Evolutionary conservation across 2,329 filamentous ascomycete species (phyloP), one percentile per base, ranked within the genome.

Genomic region (Xylariales sp.): DNA sequence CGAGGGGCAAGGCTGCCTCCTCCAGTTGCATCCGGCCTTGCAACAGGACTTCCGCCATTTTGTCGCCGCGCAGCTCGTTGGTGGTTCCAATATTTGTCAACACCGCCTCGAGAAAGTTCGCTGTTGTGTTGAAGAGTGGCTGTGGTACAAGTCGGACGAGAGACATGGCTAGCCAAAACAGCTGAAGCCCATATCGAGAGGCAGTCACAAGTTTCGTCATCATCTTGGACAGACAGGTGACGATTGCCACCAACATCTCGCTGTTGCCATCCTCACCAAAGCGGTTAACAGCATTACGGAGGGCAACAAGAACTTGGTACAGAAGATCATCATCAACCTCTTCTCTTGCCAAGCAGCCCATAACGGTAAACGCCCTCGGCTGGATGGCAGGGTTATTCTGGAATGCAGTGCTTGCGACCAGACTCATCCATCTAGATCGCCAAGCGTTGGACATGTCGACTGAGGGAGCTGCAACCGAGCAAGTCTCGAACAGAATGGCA

Each of bases 361-460:
- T 84, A 28, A 85, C 81, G 2, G 79, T 74, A 49, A 85, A 85
- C 2, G 81, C 81, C 15, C 78, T 67, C 5, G 81, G 80, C 46
- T 85, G 81, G 40, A 85, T 81, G 3, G 81, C 80, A 7, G 81
- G 81, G 51, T 85, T 85, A 52, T 81, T 84, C 53, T 85, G 81
- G 54, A 85, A 85, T 0, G 81, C 81, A 8, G 81, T 85, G 52
- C 81, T 85, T 13, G 81, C 80, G 27, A 85, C 80, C 16, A 85
- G 63, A 49, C 80, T 83, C 81, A 85, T 85, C 81, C 81, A 85
- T 15, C 81, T 72, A 15, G 81, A 81, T 18, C 81, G 74, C 81
- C 81, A 85, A 13, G 76, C 72, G 50, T 85, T 85, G 16, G 79
- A 74, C 50, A 81, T 66, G 47, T 85, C 79, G 7, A 78, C 61